Conservation (phyloP, 2,329 filamentous ascomycete species). For the Metarhizium rileyi region DNA sequence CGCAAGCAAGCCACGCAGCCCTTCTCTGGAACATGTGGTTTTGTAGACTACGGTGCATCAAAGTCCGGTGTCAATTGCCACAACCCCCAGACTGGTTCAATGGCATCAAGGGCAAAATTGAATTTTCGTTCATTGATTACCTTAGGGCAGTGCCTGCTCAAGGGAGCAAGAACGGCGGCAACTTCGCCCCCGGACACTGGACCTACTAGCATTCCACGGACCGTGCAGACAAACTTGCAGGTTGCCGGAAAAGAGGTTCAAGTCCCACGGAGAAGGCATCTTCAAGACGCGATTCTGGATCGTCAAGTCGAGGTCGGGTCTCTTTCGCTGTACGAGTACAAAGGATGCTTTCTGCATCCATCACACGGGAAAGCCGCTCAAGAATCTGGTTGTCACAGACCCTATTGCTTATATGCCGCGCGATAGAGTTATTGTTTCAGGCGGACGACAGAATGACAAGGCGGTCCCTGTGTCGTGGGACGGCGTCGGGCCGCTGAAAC, state of each 20-base stretch:
- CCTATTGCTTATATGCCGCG: conserved; percentile 36
- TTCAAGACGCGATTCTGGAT: conserved; percentile 46
- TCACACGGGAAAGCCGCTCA: conserved; percentile 32
- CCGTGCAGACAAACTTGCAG: conserved; percentile 35
- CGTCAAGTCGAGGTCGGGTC: background rate
- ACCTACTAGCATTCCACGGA: conserved; percentile 38
- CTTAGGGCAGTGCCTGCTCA: conserved; percentile 45
- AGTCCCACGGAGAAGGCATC: conserved; percentile 40
- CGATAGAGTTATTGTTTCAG: conserved; percentile 36
- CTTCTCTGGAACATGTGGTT: conserved; percentile 2
- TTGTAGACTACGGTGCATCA: background rate
- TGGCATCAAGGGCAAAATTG: conserved; percentile 45
- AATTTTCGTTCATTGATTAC: conserved; percentile 52
- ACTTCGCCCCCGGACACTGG: conserved; percentile 47
- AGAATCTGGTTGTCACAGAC: conserved; percentile 27
- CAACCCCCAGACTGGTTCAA: conserved; percentile 34
- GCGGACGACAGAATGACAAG: conserved; percentile 16
- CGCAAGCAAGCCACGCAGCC: background rate
- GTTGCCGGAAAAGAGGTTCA: conserved; percentile 45
- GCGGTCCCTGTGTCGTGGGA: conserved; percentile 11
- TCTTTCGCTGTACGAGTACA: conserved; percentile 40
- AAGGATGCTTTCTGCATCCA: conserved; percentile 42
- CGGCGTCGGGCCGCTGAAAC: conserved; percentile 15
- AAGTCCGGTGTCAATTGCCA: background rate
- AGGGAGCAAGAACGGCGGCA: conserved; percentile 45